A percentile compares a stretch with the other conserved stretches of the same genome.
Evolutionary conservation across 495 filamentous ascomycete species (phyloP).

Genomic region (Podospora bellae-mahoneyi): DNA sequence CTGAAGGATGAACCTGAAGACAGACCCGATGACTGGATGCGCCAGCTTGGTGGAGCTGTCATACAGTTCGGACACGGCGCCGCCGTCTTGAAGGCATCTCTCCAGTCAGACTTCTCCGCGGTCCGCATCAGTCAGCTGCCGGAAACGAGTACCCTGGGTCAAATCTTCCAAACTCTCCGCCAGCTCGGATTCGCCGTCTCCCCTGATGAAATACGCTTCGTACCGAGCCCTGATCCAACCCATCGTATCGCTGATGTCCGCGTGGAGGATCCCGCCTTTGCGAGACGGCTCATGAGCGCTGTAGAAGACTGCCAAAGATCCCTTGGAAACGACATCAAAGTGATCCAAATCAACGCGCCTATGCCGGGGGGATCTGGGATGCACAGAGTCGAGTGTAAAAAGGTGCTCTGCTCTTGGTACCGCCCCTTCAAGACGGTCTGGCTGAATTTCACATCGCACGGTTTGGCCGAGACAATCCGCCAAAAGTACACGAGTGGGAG

Average conservation of each 20-base stretch:
- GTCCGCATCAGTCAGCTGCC: slow-evolving; percentile 31
- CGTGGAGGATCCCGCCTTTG: slow-evolving; percentile 29
- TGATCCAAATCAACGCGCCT: slow-evolving; percentile 13
- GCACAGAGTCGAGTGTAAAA: slow-evolving; percentile 31
- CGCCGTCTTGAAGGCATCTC: slow-evolving; percentile 21
- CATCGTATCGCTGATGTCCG: slow-evolving; percentile 23
- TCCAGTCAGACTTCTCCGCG: slow-evolving; percentile 32
- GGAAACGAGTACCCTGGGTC: slow-evolving; percentile 12
- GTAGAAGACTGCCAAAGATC: background rate
- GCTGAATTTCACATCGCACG: slow-evolving; percentile 28
- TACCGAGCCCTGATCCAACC: background rate
- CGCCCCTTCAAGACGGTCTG: slow-evolving; percentile 25
- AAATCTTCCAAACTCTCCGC: slow-evolving; percentile 19
- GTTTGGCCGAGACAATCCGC: slow-evolving; percentile 20
- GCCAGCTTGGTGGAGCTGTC: slow-evolving; percentile 26
- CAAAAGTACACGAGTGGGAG: slow-evolving; percentile 18
- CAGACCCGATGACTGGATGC: slow-evolving; percentile 18
- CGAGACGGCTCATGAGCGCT: slow-evolving; percentile 11
- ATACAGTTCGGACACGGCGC: slow-evolving; percentile 33
- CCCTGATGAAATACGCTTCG: slow-evolving; percentile 16
- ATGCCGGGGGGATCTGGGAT: slow-evolving; percentile 21
- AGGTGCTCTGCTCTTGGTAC: slow-evolving; percentile 35
- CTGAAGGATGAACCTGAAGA: slow-evolving; percentile 6
- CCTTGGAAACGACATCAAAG: slow-evolving; percentile 1
- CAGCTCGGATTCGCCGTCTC: slow-evolving; percentile 10